A percentile compares a stretch with the other conserved stretches of the same genome.
Conservation (phyloP, 306 rosid species). For the Erythrophleum fordii region DNA sequence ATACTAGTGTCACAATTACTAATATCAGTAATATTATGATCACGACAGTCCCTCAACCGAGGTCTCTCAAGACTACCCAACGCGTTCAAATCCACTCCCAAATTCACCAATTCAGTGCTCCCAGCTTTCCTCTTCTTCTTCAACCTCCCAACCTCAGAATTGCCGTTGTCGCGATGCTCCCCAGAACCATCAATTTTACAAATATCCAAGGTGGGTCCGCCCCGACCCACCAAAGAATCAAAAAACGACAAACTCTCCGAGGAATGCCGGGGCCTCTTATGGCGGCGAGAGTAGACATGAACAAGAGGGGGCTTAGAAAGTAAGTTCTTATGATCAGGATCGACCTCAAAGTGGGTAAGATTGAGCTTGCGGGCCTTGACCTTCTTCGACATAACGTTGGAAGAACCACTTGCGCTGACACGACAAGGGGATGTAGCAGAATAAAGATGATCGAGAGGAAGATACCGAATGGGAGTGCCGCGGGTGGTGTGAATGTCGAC, state of each 20-base stretch:
- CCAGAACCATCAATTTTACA: slow-evolving; percentile 8
- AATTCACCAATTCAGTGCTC: slow-evolving; percentile 65
- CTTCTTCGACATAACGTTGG: slow-evolving; percentile 96
- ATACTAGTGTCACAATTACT: slow-evolving; percentile 35
- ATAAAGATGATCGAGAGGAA: slow-evolving; percentile 88
- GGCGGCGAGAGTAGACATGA: slow-evolving; percentile 74
- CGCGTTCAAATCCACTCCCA: slow-evolving; percentile 71
- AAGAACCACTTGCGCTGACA: slow-evolving; percentile 71
- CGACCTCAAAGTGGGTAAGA: slow-evolving; percentile 36
- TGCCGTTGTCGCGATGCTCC: not conserved
- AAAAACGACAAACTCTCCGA: slow-evolving; percentile 31
- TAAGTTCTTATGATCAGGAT: slow-evolving; percentile 28
- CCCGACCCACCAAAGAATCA: slow-evolving; percentile 41
- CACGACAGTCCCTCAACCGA: slow-evolving; percentile 81
- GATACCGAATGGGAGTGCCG: slow-evolving; percentile 78
- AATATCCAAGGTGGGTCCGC: not conserved
- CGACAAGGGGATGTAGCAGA: slow-evolving; percentile 88
- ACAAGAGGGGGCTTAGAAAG: slow-evolving; percentile 53
- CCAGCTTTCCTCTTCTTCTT: slow-evolving; percentile 57
- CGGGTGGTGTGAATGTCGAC: slow-evolving; percentile 60
- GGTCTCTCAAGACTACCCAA: slow-evolving; percentile 58
- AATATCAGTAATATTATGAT: slow-evolving; percentile 6
- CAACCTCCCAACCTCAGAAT: slow-evolving; percentile 31
- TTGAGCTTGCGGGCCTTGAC: slow-evolving; percentile 81
- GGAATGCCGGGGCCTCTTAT: slow-evolving; percentile 50